These are phyloP conservation scores for Pisolithus marmoratus DNA, from an alignment of 768 basidiomycete species.

Conservation along the genomic window DNA sequence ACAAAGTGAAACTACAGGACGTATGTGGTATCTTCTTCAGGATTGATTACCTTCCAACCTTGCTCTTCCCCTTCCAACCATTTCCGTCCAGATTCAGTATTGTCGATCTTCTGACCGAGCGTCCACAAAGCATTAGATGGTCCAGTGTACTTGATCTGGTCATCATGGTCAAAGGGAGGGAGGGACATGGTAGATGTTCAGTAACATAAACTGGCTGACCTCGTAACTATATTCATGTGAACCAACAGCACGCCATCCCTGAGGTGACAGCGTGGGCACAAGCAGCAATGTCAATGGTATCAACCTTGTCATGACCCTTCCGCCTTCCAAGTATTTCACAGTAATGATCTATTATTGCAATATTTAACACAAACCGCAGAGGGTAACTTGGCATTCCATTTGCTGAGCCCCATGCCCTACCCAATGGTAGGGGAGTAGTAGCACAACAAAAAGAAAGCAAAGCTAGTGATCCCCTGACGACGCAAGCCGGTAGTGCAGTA, in stretches of 20 bases:
- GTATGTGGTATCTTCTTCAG: slow-evolving; percentile 25
- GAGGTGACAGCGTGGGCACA: too few species aligned
- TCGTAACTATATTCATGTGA: background rate
- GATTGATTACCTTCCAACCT: slow-evolving; percentile 31
- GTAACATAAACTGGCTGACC: background rate
- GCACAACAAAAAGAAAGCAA: background rate
- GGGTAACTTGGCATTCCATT: background rate
- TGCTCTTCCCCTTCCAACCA: slow-evolving; percentile 32
- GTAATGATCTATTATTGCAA: too few species aligned
- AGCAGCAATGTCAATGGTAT: too few species aligned
- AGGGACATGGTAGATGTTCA: slow-evolving; percentile 17
- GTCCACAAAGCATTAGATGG: slow-evolving; percentile 28
- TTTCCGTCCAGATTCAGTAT: slow-evolving; percentile 21
- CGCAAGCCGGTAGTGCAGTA: slow-evolving; percentile 17
- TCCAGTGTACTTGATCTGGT: slow-evolving; percentile 19
- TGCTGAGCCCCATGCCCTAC: background rate
- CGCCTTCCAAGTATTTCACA: too few species aligned
- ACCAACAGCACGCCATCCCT: too few species aligned
- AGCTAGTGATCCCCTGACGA: slow-evolving; percentile 7
- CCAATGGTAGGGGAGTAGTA: background rate
- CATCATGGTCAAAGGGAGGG: slow-evolving; percentile 20
- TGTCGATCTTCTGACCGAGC: slow-evolving; percentile 25
- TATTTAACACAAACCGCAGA: background rate
- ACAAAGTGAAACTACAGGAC: background rate
- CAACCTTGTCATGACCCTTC: too few species aligned